phyloP scores from a whole-genome alignment of 495 filamentous ascomycete species.

The Neohortaea acidophila region DNA sequence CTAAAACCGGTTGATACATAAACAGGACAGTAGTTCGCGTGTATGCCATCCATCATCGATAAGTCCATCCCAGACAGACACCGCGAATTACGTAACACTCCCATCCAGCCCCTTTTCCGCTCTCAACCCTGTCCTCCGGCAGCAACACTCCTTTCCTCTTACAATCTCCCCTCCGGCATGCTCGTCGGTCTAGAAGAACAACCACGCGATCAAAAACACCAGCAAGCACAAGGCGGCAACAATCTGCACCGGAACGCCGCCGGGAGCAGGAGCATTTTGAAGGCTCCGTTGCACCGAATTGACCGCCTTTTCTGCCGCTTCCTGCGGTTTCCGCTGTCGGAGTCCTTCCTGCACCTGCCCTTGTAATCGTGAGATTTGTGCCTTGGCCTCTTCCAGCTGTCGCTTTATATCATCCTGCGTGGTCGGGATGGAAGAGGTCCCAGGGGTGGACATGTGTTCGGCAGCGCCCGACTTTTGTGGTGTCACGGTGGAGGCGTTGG shows the following conservation, averaged over 20 bases:
- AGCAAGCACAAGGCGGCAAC: conserved; percentile 71
- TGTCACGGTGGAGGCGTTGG: conserved; percentile 8
- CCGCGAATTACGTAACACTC: too few species aligned
- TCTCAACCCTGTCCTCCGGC: too few species aligned
- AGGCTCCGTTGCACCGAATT: conserved; percentile 20
- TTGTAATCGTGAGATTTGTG: conserved; percentile 53
- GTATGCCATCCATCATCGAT: too few species aligned
- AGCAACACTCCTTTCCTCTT: too few species aligned
- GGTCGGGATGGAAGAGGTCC: conserved; percentile 24
- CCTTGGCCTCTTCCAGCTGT: conserved; percentile 61
- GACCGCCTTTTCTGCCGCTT: conserved; percentile 30
- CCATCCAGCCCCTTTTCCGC: too few species aligned
- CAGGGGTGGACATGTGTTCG: conserved; percentile 14
- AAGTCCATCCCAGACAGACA: too few species aligned
- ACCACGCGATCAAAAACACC: conserved; percentile 83
- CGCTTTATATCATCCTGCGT: conserved; percentile 50
- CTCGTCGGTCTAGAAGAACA: conserved; percentile 90
- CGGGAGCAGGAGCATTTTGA: conserved; percentile 16
- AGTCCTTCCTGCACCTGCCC: conserved; percentile 52
- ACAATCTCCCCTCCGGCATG: background rate
- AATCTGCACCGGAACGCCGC: conserved; percentile 75
- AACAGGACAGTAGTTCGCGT: too few species aligned
- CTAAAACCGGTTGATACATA: too few species aligned
- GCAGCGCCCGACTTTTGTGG: conserved; percentile 16
- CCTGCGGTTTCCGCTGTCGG: conserved; percentile 44